A percentile compares a stretch with the other conserved stretches of the same genome.
Evolutionary conservation across 164 flowering plant species (phyloP).

Genomic region (Hamamelis virginiana): DNA sequence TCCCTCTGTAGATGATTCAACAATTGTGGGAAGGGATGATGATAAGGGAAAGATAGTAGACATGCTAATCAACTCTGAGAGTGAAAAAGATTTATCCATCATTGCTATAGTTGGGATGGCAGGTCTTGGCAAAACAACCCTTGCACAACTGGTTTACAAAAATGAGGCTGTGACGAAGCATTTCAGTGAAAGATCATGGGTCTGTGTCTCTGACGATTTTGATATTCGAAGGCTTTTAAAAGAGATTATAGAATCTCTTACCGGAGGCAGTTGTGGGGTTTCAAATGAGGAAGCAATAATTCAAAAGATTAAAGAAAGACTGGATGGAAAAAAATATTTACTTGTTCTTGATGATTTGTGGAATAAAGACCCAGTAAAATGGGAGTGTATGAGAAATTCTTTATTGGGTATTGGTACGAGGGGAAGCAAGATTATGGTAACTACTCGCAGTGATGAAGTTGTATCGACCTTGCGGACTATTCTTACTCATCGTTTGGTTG

Average conservation of each 20-base stretch:
- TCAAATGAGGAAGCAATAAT: not conserved
- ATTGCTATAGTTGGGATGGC: conserved; percentile 19
- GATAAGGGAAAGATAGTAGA: too few species aligned
- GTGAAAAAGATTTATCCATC: not conserved
- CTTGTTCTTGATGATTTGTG: conserved; percentile 31
- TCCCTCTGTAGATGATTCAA: too few species aligned
- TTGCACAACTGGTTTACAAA: conserved; percentile 14
- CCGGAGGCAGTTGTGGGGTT: not conserved
- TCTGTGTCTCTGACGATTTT: conserved; percentile 6
- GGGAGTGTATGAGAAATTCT: conserved; percentile 11
- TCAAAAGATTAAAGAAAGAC: not conserved
- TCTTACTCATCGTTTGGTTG: not conserved
- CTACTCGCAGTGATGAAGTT: conserved; percentile 1
- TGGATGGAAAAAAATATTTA: conserved; percentile 5
- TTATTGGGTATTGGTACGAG: not conserved
- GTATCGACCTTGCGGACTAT: not conserved
- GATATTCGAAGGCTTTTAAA: not conserved
- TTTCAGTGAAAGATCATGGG: conserved; percentile 9
- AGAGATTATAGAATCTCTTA: not conserved
- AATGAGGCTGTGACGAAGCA: conserved; percentile 1
- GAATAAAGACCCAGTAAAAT: conserved; percentile 1
- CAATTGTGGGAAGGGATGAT: too few species aligned
- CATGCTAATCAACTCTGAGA: too few species aligned
- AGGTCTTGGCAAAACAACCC: conserved; percentile 24
- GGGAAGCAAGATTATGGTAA: conserved; percentile 7